These are phyloP conservation scores for Singerocomus inundabilis DNA, from an alignment of 1,284 basidiomycete species.

Conservation along the genomic window DNA sequence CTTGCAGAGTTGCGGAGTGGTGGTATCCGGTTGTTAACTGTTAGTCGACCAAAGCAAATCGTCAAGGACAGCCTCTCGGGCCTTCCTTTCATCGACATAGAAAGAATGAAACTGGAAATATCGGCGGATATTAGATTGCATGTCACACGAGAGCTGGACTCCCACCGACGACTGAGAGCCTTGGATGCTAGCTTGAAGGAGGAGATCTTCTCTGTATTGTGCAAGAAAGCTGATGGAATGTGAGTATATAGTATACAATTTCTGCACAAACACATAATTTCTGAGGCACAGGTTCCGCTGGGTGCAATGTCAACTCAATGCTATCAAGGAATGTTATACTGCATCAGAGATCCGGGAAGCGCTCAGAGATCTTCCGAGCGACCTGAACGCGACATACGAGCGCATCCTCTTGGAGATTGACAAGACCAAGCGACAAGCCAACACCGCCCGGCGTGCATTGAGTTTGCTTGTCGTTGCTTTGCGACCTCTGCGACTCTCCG, in stretches of 20 bases:
- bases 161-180: slow-evolving; percentile 8
- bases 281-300: too few species aligned
- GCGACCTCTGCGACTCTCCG: too few species aligned
- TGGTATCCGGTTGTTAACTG: slow-evolving; percentile 8
- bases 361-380: too few species aligned
- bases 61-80: slow-evolving; percentile 1
- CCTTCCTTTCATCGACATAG: background rate
- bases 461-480: too few species aligned
- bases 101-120: slow-evolving; percentile 3
- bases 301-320: too few species aligned
- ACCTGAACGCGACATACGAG: too few species aligned
- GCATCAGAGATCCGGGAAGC: too few species aligned
- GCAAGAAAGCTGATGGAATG: slow-evolving; percentile 9
- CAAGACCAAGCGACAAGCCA: too few species aligned
- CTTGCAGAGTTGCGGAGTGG: background rate
- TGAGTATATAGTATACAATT: background rate
- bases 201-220: slow-evolving; percentile 2
- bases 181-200: slow-evolving; percentile 3
- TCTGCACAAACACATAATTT: background rate
- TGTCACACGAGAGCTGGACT: slow-evolving; percentile 9
- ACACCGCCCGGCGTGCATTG: too few species aligned
- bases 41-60: slow-evolving; percentile 12
- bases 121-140: slow-evolving; percentile 7
- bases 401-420: too few species aligned
- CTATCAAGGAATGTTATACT: too few species aligned